Percentiles rank a stretch among this genome's conserved stretches.
phyloP scores from a whole-genome alignment of 2,329 filamentous ascomycete species.

The Didymella glomerata region DNA sequence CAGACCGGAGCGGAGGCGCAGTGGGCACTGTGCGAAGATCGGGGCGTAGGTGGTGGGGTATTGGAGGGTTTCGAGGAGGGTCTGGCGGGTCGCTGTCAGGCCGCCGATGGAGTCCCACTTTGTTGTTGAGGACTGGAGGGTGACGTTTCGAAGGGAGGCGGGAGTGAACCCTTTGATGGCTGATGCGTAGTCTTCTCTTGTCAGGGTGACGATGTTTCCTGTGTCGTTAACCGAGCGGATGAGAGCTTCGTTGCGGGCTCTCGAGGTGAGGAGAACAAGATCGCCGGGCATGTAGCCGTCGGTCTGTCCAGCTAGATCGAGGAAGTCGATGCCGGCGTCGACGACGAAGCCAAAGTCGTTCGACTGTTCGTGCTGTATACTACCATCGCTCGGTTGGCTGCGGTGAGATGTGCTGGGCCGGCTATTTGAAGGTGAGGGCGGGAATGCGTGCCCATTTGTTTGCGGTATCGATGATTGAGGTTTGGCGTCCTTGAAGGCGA shows the following conservation, averaged over 20 bases:
- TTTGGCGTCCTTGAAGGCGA: constrained; percentile 63
- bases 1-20: constrained; percentile 91
- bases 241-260: constrained; percentile 89
- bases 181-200: constrained; percentile 78
- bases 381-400: constrained; percentile 52
- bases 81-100: constrained; percentile 82
- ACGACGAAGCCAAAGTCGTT: constrained; percentile 70
- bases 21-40: constrained; percentile 94
- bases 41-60: constrained; percentile 98
- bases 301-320: constrained; percentile 91
- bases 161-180: constrained; percentile 94
- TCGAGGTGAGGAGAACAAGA: constrained; percentile 81
- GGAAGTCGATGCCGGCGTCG: constrained; percentile 81
- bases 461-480: constrained; percentile 28
- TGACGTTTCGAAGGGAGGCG: constrained; percentile 91
- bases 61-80: constrained; percentile 92
- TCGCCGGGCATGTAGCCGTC: constrained; percentile 99
- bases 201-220: constrained; percentile 65
- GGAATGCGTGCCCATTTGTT: constrained; percentile 44
- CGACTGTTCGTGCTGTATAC: constrained; percentile 50
- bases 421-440: constrained; percentile 59
- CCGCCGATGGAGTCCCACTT: constrained; percentile 94
- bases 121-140: constrained; percentile 89
- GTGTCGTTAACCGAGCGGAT: constrained; percentile 75
- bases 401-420: constrained; percentile 54